Base-by-base conservation (phyloP, 441 rosid genomes). In the Erodium trifolium region DNA sequence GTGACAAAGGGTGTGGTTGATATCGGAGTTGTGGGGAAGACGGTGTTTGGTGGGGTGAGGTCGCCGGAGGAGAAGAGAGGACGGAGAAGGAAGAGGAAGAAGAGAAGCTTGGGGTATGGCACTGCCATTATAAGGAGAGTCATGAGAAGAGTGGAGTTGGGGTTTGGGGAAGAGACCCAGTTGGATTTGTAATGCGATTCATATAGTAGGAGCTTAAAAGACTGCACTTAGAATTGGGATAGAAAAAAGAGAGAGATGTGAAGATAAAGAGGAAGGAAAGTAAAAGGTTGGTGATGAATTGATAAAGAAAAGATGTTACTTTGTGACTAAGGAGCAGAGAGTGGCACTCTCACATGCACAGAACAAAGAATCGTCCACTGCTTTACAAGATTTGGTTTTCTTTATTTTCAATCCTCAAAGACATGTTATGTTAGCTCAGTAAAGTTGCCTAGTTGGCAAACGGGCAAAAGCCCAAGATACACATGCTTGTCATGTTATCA, bases 281-380 rank as follows among this genome's bases (percentile, higher is more conserved):
- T 12, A 27, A 65, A 78, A 68, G 71, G 77, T 73, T 65, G 86
- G 78, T 81, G 83, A 84, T 83, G 84, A 82, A 76, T 68, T 67
- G 68, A 73, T 67, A 72, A 77, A 67, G 43, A 39, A 70, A 78
- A 74, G 80, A 76, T 39, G 78, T 87, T 87, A 67, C 98, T 88
- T 92, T 88, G 90, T 79, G 18, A 78, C 71, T 81, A 87, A 86
- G 93, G 73, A 83, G 43, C 7, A 3, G 43, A 5, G 43, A 34
- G 2, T 23, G 27, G 27, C 27, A 23, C 27, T 23, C 13, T 23
- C 27, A 23, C 27, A 23, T 23, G 27, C 27, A 23, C 27, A 23
- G 27, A 34, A 34, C 37, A 34, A 34, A 34, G 37, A 34, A 34
- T 34, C 3, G 5, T 34, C 37, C 37, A 34, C 5, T 34, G 37